Percentiles rank a stretch among this genome's conserved stretches.
phyloP scores from a whole-genome alignment of 345 rosid species.

The Gossypium bickii region DNA sequence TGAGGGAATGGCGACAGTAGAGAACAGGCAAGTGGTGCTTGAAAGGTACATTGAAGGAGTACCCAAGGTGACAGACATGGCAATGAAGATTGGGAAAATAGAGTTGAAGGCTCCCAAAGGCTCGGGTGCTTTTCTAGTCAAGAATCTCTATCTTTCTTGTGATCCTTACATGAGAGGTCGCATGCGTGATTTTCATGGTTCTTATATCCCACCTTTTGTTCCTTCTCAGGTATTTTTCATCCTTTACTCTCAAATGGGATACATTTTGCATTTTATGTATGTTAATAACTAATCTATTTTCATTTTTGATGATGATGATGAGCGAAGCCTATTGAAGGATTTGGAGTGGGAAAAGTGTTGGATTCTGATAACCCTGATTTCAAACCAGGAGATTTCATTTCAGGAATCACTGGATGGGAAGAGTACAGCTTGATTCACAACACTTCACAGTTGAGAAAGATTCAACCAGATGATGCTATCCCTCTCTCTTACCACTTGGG shows the following conservation, averaged over 20 bases:
- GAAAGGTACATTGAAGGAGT: constrained; percentile 38
- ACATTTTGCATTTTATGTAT: not conserved
- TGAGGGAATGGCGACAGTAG: constrained; percentile 14
- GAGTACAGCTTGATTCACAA: constrained; percentile 54
- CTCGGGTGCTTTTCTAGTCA: constrained; percentile 37
- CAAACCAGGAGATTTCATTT: constrained; percentile 51
- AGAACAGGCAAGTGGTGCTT: constrained; percentile 49
- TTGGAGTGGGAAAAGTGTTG: constrained; percentile 61
- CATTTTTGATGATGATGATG: not conserved
- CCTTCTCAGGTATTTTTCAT: constrained; percentile 33
- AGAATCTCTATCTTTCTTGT: constrained; percentile 52
- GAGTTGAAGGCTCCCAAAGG: constrained; percentile 36
- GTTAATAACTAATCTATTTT: not conserved
- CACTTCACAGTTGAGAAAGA: constrained; percentile 42
- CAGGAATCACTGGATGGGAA: constrained; percentile 71
- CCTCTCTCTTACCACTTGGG: constrained; percentile 71
- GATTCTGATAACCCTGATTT: constrained; percentile 52
- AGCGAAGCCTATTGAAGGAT: constrained; percentile 59
- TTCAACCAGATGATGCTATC: constrained; percentile 37
- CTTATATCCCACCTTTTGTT: constrained; percentile 39
- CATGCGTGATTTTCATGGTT: constrained; percentile 34
- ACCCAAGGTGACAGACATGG: constrained; percentile 49
- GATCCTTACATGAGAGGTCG: constrained; percentile 55
- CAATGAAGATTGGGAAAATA: constrained; percentile 23
- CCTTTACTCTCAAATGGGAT: no score